Conservation (phyloP, 306 rosid species). For the Neltuma alba region DNA sequence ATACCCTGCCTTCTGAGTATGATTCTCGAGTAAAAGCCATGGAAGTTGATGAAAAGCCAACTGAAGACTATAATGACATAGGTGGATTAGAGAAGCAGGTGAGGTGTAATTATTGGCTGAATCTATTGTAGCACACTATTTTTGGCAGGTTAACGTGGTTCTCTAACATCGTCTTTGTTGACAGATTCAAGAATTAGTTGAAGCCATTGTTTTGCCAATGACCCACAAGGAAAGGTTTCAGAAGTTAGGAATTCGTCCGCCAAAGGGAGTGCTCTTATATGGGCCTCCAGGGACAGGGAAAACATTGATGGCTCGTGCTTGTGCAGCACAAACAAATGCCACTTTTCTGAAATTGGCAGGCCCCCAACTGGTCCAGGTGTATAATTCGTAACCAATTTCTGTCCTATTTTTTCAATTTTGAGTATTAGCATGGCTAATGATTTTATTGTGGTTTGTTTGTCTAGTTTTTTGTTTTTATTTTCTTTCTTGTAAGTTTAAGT, state of each 20-base stretch:
- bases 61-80: constrained; percentile 90
- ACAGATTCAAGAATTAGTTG: constrained; percentile 96
- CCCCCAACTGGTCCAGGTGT: constrained; percentile 97
- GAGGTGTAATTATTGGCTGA: constrained; percentile 23
- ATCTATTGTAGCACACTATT: neutral
- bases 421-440: constrained; percentile 4
- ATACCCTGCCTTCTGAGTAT: constrained; percentile 92
- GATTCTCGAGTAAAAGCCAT: constrained; percentile 96
- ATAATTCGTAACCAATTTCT: neutral
- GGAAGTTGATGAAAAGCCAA: constrained; percentile 98
- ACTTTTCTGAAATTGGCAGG: constrained; percentile 95
- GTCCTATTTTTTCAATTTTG: neutral
- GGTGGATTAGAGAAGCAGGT: constrained; percentile 97
- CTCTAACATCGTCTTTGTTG: constrained; percentile 18
- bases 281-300: constrained; percentile 99
- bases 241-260: constrained; percentile 93
- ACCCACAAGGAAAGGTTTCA: constrained; percentile 96
- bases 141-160: neutral
- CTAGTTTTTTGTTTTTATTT: neutral
- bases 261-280: constrained; percentile 94
- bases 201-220: constrained; percentile 97
- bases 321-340: constrained; percentile 98
- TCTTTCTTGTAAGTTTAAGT: neutral
- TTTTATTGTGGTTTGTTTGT: constrained; percentile 6
- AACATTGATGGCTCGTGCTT: constrained; percentile 98